A percentile compares a stretch with the other conserved stretches of the same genome.
phyloP scores from a whole-genome alignment of 1,139 yeast genomes.

The Candida sp. region DNA sequence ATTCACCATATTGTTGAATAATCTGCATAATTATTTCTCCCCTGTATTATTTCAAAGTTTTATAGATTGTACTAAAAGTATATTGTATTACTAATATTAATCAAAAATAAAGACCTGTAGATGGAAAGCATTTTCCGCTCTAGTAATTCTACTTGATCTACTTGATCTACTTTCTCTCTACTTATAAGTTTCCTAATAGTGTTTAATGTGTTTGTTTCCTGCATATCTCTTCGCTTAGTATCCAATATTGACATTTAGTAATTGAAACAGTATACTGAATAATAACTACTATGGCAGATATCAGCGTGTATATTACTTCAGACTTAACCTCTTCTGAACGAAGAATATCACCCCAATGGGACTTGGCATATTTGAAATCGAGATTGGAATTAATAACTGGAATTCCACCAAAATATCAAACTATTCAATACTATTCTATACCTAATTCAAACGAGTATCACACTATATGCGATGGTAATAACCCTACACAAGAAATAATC shows the following conservation, averaged over 20 bases:
- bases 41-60: background rate
- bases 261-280: no score
- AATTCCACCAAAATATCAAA: slow-evolving; percentile 60
- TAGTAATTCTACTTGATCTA: no score
- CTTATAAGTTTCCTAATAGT: no score
- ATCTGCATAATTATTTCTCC: slow-evolving; percentile 1
- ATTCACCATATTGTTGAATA: background rate
- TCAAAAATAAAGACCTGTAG: no score
- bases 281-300: slow-evolving; percentile 33
- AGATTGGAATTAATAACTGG: slow-evolving; percentile 78
- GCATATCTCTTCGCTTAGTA: background rate
- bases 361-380: slow-evolving; percentile 49
- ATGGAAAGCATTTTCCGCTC: no score
- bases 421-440: slow-evolving; percentile 45
- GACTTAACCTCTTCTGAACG: slow-evolving; percentile 69
- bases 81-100: background rate
- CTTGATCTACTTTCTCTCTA: no score
- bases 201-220: background rate
- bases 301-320: slow-evolving; percentile 60
- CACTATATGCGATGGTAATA: slow-evolving; percentile 16
- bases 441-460: slow-evolving; percentile 34
- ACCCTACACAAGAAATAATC: slow-evolving; percentile 12
- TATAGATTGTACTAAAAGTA: background rate
- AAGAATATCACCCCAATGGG: slow-evolving; percentile 64
- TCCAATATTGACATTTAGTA: background rate